These are phyloP conservation scores for Maudiozyma serrabonitensis DNA, from an alignment of 805 yeast genomes.

Conservation along the genomic window DNA sequence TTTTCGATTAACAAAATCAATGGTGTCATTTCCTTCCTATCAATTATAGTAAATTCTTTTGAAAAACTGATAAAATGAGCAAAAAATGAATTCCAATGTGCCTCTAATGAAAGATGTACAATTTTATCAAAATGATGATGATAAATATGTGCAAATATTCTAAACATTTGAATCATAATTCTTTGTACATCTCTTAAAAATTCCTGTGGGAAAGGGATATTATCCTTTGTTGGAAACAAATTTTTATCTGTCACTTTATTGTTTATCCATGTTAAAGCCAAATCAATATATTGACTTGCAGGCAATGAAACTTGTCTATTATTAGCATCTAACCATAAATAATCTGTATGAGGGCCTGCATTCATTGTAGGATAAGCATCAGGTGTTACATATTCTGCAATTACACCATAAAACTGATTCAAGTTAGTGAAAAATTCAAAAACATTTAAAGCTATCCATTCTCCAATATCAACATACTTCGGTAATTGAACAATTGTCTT, in stretches of 20 bases:
- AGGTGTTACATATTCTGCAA: conserved; percentile 84
- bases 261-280: conserved; percentile 82
- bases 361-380: conserved; percentile 88
- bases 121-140: conserved; percentile 91
- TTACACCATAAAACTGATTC: conserved; percentile 82
- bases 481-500: conserved; percentile 93
- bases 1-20: conserved; percentile 64
- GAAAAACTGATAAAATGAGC: conserved; percentile 87
- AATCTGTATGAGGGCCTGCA: conserved; percentile 89
- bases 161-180: conserved; percentile 83
- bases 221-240: conserved; percentile 84
- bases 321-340: conserved; percentile 77
- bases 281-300: conserved; percentile 86
- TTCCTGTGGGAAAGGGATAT: conserved; percentile 79
- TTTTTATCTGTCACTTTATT: conserved; percentile 82
- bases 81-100: conserved; percentile 96
- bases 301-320: conserved; percentile 80
- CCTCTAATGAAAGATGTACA: conserved; percentile 85
- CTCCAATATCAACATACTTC: conserved; percentile 86
- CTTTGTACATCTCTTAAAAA: conserved; percentile 76
- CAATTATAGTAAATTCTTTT: conserved; percentile 75
- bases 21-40: conserved; percentile 71
- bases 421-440: conserved; percentile 83
- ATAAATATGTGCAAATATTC: conserved; percentile 91
- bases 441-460: conserved; percentile 90